Conservation (phyloP, 2,329 filamentous ascomycete species). For the Hypoxylon sp. region DNA sequence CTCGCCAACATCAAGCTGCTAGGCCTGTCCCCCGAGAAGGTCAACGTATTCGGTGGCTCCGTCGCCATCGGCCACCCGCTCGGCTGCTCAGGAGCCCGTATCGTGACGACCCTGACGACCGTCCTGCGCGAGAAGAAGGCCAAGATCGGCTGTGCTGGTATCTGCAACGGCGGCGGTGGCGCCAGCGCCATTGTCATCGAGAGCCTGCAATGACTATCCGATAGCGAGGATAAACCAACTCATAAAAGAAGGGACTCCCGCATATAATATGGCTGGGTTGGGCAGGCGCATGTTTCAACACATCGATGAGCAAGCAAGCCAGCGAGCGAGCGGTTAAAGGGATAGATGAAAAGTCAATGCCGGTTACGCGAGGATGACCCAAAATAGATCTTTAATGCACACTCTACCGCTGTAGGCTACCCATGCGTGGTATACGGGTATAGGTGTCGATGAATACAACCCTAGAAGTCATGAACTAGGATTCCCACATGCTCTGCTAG, state of each 20-base stretch:
- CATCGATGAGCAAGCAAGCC: background rate
- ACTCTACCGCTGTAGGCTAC: conserved; percentile 8
- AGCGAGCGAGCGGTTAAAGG: background rate
- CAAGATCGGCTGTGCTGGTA: conserved; percentile 93
- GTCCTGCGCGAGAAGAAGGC: conserved; percentile 92
- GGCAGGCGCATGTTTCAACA: conserved; percentile 11
- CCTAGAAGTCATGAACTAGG: background rate
- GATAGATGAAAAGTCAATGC: background rate
- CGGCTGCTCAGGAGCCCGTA: conserved; percentile 93
- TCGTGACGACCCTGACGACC: conserved; percentile 89
- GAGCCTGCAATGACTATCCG: conserved; percentile 66
- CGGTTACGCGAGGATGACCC: conserved; percentile 19
- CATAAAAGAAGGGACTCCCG: conserved; percentile 31
- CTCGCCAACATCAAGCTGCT: conserved; percentile 97
- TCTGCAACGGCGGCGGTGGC: conserved; percentile 98
- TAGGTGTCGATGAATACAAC: background rate
- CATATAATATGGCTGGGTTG: conserved; percentile 18
- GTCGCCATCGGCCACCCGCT: conserved; percentile 97
- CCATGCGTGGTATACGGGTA: background rate
- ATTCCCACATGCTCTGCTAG: background rate
- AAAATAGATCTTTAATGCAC: conserved; percentile 19
- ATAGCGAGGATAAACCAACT: background rate
- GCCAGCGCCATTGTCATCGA: conserved; percentile 95
- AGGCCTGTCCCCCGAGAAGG: conserved; percentile 82
- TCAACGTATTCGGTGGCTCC: conserved; percentile 95